Base-by-base conservation (phyloP, 164 flowering plant genomes). In the Tetrastigma voinierianum region DNA sequence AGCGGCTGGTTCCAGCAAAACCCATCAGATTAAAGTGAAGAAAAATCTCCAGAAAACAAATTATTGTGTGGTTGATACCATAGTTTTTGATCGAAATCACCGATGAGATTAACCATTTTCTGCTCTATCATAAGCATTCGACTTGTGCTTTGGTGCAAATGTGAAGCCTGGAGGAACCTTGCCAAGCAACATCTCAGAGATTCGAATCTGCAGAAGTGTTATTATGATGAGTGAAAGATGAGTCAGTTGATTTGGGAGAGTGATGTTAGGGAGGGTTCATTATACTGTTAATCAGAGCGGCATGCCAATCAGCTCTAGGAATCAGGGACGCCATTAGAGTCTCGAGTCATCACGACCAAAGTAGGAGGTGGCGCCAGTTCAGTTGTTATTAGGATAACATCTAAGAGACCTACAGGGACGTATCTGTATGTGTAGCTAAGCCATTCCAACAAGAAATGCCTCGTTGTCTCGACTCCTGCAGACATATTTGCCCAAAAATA, bases 381-480 rank as follows among this genome's bases (percentile, higher is more conserved):
- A 90, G 72, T 66, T 70, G 76, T 69, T 79, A 90, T 2, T n/a
- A 98, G 99, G 65, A 95, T 70, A 45, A 93, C 83, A 65, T 95
- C 99, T 57, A 92, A 66, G 43, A 95, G 86, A 40, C 91, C 97
- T 51, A 95, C 93, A 47, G 99, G 99, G 40, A 95, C 61, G 45
- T 95, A 92, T 69, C 99, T 84, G 66, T 70, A 87, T 7, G 90
- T 84, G 79, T 95, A 95, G 78, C 97, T 90, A 61, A 93, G 96
- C 98, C 96, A 93, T 76, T 95, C 97, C 71, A 95, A 79, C 84
- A 95, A 76, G 86, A 95, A 93, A 77, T 84, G 93, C 74, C 98
- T 83, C 15, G 98, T 90, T 46, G 97, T 93, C 74, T 92, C 99
- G 67, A 90, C 97, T 55, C 99, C 99, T 95, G 87, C 80, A 69